Evolutionary conservation across 306 rosid species (phyloP).

Genomic region (Malus domestica): DNA sequence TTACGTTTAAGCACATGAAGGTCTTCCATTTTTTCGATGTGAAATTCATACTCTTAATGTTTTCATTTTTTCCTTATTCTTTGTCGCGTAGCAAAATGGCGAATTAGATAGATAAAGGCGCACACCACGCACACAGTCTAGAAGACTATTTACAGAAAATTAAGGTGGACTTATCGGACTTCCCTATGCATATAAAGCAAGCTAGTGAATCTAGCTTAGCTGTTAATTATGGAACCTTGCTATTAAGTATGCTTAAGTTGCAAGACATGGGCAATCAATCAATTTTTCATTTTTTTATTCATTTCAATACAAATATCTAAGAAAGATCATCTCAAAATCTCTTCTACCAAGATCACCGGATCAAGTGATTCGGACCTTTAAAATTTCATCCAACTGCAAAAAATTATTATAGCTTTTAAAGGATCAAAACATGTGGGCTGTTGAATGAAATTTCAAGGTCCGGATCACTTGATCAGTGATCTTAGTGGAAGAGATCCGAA

Average conservation of each 20-base stretch:
- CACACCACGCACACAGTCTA: neutral
- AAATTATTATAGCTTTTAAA: no score
- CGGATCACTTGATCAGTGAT: no score
- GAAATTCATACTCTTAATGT: no score
- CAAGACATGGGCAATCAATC: neutral
- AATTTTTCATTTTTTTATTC: neutral
- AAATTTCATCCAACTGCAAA: no score
- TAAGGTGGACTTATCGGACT: no score
- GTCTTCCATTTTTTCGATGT: no score
- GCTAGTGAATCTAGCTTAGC: neutral
- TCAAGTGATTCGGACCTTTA: no score
- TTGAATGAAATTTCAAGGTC: no score
- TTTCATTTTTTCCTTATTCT: neutral
- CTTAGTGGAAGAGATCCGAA: fast-evolving
- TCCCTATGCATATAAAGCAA: neutral
- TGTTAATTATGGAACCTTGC: neutral
- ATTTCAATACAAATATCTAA: neutral
- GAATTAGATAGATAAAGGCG: neutral
- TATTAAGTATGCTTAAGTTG: neutral
- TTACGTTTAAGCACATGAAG: no score
- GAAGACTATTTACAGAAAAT: no score
- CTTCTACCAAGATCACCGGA: fast-evolving
- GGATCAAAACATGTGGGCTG: fast-evolving
- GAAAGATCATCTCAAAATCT: no score
- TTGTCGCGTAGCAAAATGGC: neutral